These are phyloP conservation scores for Pichia sp. DNA, from an alignment of 1,139 yeast species.

Conservation along the genomic window DNA sequence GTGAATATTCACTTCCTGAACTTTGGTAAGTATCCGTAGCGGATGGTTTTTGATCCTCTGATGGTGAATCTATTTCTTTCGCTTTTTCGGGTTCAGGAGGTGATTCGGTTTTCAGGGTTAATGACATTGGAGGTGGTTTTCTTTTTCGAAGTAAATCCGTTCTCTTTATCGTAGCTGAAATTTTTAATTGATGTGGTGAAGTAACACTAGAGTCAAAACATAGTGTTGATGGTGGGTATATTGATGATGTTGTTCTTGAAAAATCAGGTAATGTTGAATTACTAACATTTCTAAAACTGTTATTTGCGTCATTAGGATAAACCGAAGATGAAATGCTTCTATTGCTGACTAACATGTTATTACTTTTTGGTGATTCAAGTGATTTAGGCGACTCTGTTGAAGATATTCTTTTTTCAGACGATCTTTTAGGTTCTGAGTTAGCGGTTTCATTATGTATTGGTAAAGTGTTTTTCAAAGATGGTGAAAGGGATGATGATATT, in stretches of 20 bases:
- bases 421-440: neutral
- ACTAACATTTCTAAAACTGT: slow-evolving; percentile 1
- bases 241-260: slow-evolving; percentile 15
- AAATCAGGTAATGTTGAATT: slow-evolving; percentile 9
- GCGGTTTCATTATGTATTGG: neutral
- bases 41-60: slow-evolving; percentile 2
- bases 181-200: neutral
- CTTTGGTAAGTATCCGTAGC: neutral
- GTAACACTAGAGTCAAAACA: neutral
- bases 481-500: slow-evolving; percentile 4
- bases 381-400: neutral
- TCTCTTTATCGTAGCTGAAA: slow-evolving; percentile 7
- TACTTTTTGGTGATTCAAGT: neutral
- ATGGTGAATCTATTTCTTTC: neutral
- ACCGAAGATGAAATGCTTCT: slow-evolving; percentile 12
- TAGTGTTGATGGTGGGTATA: slow-evolving; percentile 11
- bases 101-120: slow-evolving; percentile 5
- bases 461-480: neutral
- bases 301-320: slow-evolving; percentile 7
- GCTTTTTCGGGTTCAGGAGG: neutral
- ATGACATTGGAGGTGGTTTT: slow-evolving; percentile 15
- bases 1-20: slow-evolving; percentile 15
- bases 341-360: slow-evolving; percentile 2
- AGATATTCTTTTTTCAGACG: too few relatives aligned
- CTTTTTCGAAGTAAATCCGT: slow-evolving; percentile 11